Base-by-base conservation (phyloP, 2,329 filamentous ascomycete species). In the Amylocarpus encephaloides region DNA sequence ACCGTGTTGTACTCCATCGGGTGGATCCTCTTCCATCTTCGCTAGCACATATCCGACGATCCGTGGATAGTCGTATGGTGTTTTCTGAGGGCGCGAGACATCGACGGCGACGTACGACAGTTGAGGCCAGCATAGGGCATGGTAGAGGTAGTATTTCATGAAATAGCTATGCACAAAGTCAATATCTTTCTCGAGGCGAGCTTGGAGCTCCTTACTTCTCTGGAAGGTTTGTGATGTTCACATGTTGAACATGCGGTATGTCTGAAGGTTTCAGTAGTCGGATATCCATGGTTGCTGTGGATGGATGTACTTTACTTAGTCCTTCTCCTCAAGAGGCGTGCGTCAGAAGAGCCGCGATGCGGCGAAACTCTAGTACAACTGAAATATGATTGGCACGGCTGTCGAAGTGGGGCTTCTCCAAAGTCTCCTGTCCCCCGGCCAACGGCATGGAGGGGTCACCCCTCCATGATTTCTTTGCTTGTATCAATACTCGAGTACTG, bases 131-230 rank as follows among this genome's bases (percentile, higher is more conserved):
- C 90, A 95, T 60, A 97, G 83, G 13, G 92, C 91, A 72, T 98
- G 93, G 80, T 98, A 98, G 66, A 98, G 83, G 76, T 98, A 98
- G 79, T 98, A 98, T 79, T 98, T 98, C 73, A 95, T 88, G 70
- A 97, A 97, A 80, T 98, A 98, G 78, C 63, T 65, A 32, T 15
- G 36, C 39, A 13, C 2, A 22, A 26, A 29, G 19, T 55, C 33
- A 54, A 53, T 13, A 13, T 13, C 5, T 36, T 32, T 13, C 19
- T 15, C 12, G 9, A 32, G 26, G 11, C 13, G 19, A 30, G 10
- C 5, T 12, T 15, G 6, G 40, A 43, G 34, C 26, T 35, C 43
- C 36, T 15, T 56, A 64, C 63, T 98, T 98, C 72, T 98, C 93
- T 59, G 93, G 93, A 48, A 98, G 80, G 75, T 98, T 98, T 69